Evolutionary conservation across 495 filamentous ascomycete species (phyloP).

Genomic region (Hypoxylon intermedium): DNA sequence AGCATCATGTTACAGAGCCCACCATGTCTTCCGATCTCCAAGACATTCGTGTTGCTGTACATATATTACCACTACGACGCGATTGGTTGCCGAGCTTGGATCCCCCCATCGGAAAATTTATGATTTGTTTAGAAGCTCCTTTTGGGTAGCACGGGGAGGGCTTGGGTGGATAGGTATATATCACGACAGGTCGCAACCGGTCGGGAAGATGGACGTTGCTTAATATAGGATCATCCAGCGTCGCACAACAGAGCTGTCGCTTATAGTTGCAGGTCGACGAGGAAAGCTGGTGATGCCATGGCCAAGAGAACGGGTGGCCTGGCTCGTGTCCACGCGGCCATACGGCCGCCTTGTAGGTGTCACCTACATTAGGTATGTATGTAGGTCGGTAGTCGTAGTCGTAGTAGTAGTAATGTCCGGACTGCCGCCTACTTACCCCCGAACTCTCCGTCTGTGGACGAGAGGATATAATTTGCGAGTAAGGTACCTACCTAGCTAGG

Average conservation of each 20-base stretch:
- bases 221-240: constrained; percentile 22
- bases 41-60: constrained; percentile 25
- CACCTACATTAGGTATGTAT: no score
- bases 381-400: no score
- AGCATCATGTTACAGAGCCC: neutral
- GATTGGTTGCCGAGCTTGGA: constrained; percentile 10
- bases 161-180: constrained; percentile 12
- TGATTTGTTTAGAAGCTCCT: constrained; percentile 33
- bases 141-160: constrained; percentile 30
- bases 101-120: constrained; percentile 38
- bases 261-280: constrained; percentile 19
- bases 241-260: constrained; percentile 29
- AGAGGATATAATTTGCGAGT: constrained; percentile 17
- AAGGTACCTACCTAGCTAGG: neutral
- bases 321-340: constrained; percentile 8
- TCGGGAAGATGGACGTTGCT: constrained; percentile 28
- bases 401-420: constrained; percentile 5
- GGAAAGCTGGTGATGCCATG: constrained; percentile 6
- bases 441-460: neutral
- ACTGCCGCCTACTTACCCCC: neutral
- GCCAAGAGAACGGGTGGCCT: constrained; percentile 23
- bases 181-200: constrained; percentile 13
- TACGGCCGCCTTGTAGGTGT: constrained; percentile 18
- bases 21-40: constrained; percentile 9
- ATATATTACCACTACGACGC: constrained; percentile 14